Evolutionary conservation across 2,329 filamentous ascomycete species (phyloP), one percentile per base, ranked within the genome.

Genomic region (Arthroderma uncinatum): DNA sequence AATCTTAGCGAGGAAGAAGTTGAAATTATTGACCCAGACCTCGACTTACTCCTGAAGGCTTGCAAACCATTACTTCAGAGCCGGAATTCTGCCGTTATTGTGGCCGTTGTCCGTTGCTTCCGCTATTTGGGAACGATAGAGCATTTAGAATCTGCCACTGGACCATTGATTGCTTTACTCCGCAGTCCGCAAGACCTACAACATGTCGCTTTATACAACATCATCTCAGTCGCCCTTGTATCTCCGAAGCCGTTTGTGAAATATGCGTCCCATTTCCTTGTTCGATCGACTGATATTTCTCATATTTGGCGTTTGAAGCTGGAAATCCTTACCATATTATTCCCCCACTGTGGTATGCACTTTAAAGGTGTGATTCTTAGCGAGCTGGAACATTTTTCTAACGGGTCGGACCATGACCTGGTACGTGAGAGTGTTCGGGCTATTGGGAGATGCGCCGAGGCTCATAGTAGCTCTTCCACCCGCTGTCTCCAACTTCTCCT

Each of bases 321-420:
- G 25, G 94, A 98, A 70, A 76, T 95, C 2, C 77, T 97, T 57
- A 92, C 93, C 0, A 78, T 98, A 60, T 84, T 97, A 63, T 98
- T 97, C 65, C 90, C 92, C 0, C 81, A 95, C 67, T 85, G 85
- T 62, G 83, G 85, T 4, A 70, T 81, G 8, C 84, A 89, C 59
- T 76, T 87, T 59, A 94, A 95, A 70, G 87, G 87, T 57, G 79
- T 98, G 5, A 89, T 97, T 48, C 79, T 98, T 54, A 91, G 87
- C 62, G 93, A 98, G 68, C 79, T 98, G 4, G 91, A 95, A 66
- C 92, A 97, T 73, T 97, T 97, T 70, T 89, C 88, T 0, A 82
- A 85, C 59, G 84, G 78, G 70, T 74, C 82, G 10, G 85, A 95
- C 68, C 83, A 86, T 60, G 80, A 83, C 0, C 78, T 97, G 9